phyloP scores from a whole-genome alignment of 768 basidiomycete genomes.

The Tricholoma saponaceum region DNA sequence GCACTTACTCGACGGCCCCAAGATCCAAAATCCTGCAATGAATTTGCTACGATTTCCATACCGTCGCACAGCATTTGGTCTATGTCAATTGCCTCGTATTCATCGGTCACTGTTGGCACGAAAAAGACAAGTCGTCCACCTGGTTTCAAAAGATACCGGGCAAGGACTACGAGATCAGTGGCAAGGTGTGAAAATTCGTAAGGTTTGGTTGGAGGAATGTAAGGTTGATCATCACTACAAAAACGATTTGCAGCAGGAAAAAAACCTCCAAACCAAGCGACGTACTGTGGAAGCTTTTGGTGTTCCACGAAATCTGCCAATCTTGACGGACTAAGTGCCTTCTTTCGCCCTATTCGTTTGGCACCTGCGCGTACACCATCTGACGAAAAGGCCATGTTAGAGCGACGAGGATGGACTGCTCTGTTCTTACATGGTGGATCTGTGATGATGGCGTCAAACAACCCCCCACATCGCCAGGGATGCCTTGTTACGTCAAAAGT shows the following conservation, averaged over 20 bases:
- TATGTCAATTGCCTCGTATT: constrained; percentile 86
- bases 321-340: constrained; percentile 35
- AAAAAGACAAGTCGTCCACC: constrained; percentile 93
- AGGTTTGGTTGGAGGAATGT: constrained; percentile 4
- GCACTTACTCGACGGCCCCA: constrained; percentile 86
- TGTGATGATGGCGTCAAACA: constrained; percentile 93
- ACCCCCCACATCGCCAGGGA: constrained; percentile 83
- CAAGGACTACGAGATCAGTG: constrained; percentile 48
- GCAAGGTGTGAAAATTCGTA: constrained; percentile 1
- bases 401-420: not conserved
- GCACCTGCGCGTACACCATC: constrained; percentile 92
- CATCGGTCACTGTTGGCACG: constrained; percentile 87
- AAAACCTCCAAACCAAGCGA: constrained; percentile 5
- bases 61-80: constrained; percentile 75
- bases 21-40: constrained; percentile 88
- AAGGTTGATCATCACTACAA: constrained; percentile 1
- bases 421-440: constrained; percentile 82
- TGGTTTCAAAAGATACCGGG: constrained; percentile 81
- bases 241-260: not conserved
- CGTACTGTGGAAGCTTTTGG: constrained; percentile 37
- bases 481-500: constrained; percentile 92
- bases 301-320: constrained; percentile 34
- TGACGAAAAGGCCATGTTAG: constrained; percentile 18
- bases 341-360: constrained; percentile 73
- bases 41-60: constrained; percentile 86